Conservation (phyloP, 1,284 basidiomycete genomes). For the Fomitopsis schrenkii region DNA sequence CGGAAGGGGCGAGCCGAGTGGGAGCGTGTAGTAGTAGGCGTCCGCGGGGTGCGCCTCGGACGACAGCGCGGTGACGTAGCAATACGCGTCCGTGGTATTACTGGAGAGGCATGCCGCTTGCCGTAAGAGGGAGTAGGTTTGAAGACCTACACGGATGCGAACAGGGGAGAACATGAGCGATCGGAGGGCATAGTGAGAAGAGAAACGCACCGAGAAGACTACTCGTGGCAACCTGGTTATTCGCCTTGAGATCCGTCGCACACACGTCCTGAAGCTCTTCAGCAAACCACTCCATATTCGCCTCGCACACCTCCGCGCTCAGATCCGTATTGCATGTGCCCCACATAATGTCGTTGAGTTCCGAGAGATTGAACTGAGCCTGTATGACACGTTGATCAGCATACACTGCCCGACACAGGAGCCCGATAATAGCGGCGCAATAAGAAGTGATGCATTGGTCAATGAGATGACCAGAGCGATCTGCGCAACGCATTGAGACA, state of each 20-base stretch:
- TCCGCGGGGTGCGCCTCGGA: slow-evolving; percentile 45
- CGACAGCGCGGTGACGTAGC: slow-evolving; percentile 58
- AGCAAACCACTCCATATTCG: slow-evolving; percentile 63
- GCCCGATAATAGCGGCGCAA: no score
- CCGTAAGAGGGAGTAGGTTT: slow-evolving; percentile 56
- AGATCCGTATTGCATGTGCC: slow-evolving; percentile 70
- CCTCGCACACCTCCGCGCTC: slow-evolving; percentile 42
- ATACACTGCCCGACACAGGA: slow-evolving; percentile 5
- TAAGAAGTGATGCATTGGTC: not conserved
- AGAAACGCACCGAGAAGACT: slow-evolving; percentile 48
- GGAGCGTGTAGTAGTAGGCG: slow-evolving; percentile 62
- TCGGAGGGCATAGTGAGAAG: not conserved
- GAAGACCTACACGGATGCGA: slow-evolving; percentile 39
- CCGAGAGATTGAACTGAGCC: slow-evolving; percentile 59
- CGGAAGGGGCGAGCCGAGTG: slow-evolving; percentile 50
- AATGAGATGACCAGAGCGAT: not conserved
- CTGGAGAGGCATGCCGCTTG: slow-evolving; percentile 52
- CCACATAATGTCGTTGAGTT: slow-evolving; percentile 68
- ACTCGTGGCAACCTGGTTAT: slow-evolving; percentile 44
- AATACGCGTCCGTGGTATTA: slow-evolving; percentile 54
- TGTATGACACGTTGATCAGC: slow-evolving; percentile 26
- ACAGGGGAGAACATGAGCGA: not conserved
- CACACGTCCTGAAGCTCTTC: slow-evolving; percentile 45
- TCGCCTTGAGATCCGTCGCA: slow-evolving; percentile 43
- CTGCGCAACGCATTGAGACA: not conserved